Conservation (phyloP, 768 basidiomycete genomes). For the Serpula lacrymans region DNA sequence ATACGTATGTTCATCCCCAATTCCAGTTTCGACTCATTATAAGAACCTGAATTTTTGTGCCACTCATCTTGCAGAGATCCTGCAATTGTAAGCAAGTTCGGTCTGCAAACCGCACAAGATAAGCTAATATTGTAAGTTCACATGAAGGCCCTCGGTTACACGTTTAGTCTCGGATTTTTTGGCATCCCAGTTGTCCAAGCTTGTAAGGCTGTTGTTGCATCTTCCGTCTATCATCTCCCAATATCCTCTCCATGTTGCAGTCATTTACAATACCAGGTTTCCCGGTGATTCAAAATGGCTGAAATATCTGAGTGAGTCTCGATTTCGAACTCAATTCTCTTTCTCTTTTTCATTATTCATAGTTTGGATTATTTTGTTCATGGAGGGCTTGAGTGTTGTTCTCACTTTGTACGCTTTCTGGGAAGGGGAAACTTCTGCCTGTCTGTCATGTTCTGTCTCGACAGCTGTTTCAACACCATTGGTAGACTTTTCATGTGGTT, state of each 20-base stretch:
- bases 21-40: no score
- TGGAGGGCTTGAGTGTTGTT: neutral
- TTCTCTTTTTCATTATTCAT: no score
- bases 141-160: conserved; percentile 3
- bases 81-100: no score
- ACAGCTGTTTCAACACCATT: no score
- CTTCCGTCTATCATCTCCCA: neutral
- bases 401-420: neutral
- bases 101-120: no score
- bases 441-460: neutral
- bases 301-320: neutral
- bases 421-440: no score
- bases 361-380: neutral
- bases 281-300: neutral
- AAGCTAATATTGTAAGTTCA: no score
- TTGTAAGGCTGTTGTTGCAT: neutral
- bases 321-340: no score
- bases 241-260: neutral
- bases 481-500: no score
- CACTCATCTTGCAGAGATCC: no score
- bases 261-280: neutral
- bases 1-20: no score
- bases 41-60: no score
- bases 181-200: conserved; percentile 1
- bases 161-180: conserved; percentile 1